Base-by-base conservation (phyloP, 2,329 filamentous ascomycete genomes). In the Zalaria obscura region DNA sequence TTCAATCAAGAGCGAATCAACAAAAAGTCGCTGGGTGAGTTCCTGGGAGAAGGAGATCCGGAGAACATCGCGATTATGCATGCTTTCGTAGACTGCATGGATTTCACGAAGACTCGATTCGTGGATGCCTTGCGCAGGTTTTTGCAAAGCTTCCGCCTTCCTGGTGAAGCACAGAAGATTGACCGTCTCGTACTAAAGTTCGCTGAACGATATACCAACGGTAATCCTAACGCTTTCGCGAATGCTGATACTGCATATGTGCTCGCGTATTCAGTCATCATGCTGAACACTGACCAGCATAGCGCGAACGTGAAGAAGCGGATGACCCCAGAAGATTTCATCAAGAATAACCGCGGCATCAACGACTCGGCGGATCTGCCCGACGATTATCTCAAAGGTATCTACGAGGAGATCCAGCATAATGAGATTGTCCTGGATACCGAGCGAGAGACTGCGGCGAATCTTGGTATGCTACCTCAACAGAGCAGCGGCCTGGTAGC, bases 181-280 rank as follows among this genome's bases (percentile, higher is more conserved):
- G 91, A 98, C 76, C 84, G 91, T 38, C 93, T 96, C 64, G 96
- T 98, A 91, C 68, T 98, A 50, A 98, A 98, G 60, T 98, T 96
- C 63, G 91, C 91, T 6, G 89, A 96, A 61, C 80, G 89, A 45
- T 98, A 98, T 59, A 83, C 93, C 40, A 82, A 80, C 45, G 88
- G 88, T 27, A 98, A 98, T 52, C 91, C 91, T 0, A 94, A 94
- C 55, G 89, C 91, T 1, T 98, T 94, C 61, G 91, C 91, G 31
- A 98, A 96, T 55, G 93, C 91, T 2, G 93, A 98, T 58, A 98
- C 93, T 0, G 89, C 91, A 9, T 98, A 98, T 51, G 86, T 98
- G 5, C 69, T 98, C 32, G 81, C 87, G 0, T 98, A 98, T 62
- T 96, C 89, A 0, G 91, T 96, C 42, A 95, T 98, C 52, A 70